A percentile compares a stretch with the other conserved stretches of the same genome.
phyloP scores from a whole-genome alignment of 148 eudicot species.

The Spergularia marina region DNA sequence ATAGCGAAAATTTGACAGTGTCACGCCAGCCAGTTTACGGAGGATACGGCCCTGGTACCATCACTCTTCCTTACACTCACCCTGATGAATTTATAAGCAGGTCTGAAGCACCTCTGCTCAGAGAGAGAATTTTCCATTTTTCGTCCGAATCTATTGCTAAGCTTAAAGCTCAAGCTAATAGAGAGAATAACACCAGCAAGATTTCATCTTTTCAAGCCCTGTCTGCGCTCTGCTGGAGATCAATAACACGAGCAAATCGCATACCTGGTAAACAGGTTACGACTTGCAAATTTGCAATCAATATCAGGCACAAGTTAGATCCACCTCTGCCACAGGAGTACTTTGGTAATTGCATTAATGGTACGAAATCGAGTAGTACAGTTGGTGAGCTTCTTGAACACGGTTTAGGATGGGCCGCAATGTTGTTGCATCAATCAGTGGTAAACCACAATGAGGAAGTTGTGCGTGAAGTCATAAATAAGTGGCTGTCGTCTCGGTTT shows the following conservation, averaged over 20 bases:
- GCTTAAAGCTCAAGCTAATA: constrained; percentile 54
- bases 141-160: constrained; percentile 46
- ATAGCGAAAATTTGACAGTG: constrained; percentile 2
- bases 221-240: constrained; percentile 61
- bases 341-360: constrained; percentile 59
- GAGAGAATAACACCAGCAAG: constrained; percentile 15
- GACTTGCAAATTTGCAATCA: constrained; percentile 51
- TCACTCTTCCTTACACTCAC: constrained; percentile 26
- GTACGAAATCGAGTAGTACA: constrained; percentile 19
- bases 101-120: constrained; percentile 30
- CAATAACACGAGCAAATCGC: constrained; percentile 51
- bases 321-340: constrained; percentile 53
- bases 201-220: constrained; percentile 72
- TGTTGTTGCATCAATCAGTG: constrained; percentile 37
- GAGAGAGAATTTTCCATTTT: constrained; percentile 68
- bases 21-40: constrained; percentile 24
- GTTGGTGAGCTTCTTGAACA: constrained; percentile 48
- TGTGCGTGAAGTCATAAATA: background rate
- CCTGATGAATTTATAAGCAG: constrained; percentile 30
- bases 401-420: constrained; percentile 50
- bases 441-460: constrained; percentile 35
- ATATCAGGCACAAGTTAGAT: constrained; percentile 54
- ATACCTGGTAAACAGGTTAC: constrained; percentile 35
- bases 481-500: constrained; percentile 18
- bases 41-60: constrained; percentile 21